These are phyloP conservation scores for Xylariomycetidae sp. DNA, from an alignment of 2,329 filamentous ascomycete species.

Conservation along the genomic window DNA sequence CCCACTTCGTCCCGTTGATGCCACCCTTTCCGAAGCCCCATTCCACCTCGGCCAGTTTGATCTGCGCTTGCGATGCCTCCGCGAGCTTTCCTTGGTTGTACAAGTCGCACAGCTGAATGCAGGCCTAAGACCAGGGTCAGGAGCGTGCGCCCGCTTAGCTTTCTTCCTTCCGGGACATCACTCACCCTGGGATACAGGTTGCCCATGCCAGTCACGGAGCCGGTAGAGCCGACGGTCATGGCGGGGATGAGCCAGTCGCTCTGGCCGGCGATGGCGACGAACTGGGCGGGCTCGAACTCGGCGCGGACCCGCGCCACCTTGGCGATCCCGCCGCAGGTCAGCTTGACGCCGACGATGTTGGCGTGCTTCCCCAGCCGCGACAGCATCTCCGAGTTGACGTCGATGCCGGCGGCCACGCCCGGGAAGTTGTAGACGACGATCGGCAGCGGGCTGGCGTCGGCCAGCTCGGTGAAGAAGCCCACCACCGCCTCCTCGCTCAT, in stretches of 20 bases:
- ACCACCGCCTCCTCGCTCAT: slow-evolving; percentile 54
- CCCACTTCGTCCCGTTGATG: slow-evolving; percentile 57
- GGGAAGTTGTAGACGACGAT: slow-evolving; percentile 69
- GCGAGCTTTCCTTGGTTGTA: slow-evolving; percentile 24
- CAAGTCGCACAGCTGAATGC: slow-evolving; percentile 7
- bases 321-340: slow-evolving; percentile 65
- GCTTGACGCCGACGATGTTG: slow-evolving; percentile 57
- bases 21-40: slow-evolving; percentile 52
- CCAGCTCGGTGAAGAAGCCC: slow-evolving; percentile 53
- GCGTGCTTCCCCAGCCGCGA: slow-evolving; percentile 48
- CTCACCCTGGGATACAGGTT: slow-evolving; percentile 32
- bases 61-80: slow-evolving; percentile 41
- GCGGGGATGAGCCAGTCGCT: slow-evolving; percentile 38
- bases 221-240: slow-evolving; percentile 10
- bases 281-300: slow-evolving; percentile 7
- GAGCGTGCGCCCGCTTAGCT: slow-evolving; percentile 31
- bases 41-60: slow-evolving; percentile 45
- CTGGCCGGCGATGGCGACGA: slow-evolving; percentile 34
- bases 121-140: slow-evolving; percentile 16
- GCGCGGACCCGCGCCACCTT: slow-evolving; percentile 58
- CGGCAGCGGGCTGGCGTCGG: slow-evolving; percentile 51
- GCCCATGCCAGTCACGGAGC: slow-evolving; percentile 10
- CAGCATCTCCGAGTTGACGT: slow-evolving; percentile 61
- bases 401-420: slow-evolving; percentile 58
- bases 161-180: no score